Conservation (phyloP, 225 moss, liverwort and hornwort genomes). For the Bryum argenteum region DNA sequence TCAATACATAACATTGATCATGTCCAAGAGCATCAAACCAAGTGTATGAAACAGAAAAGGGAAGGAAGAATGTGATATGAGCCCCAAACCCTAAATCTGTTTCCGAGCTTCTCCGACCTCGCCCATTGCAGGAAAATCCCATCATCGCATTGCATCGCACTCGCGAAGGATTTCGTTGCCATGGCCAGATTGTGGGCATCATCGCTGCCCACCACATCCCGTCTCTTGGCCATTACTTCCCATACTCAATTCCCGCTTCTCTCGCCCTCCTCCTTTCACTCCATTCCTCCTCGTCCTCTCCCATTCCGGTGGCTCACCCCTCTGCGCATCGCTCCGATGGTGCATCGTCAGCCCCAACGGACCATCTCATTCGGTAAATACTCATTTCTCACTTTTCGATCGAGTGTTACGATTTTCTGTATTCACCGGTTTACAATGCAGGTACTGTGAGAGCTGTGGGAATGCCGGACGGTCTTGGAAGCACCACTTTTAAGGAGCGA, state of each 20-base stretch:
- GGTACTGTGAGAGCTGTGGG: conserved; percentile 49
- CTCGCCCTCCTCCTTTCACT: background rate
- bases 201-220: conserved; percentile 45
- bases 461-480: conserved; percentile 42
- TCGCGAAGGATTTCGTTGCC: background rate
- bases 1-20: too few species aligned
- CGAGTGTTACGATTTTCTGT: background rate
- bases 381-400: background rate
- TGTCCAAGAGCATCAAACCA: too few species aligned
- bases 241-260: conserved; percentile 18
- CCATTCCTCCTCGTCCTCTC: conserved; percentile 15
- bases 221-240: conserved; percentile 44
- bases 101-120: background rate
- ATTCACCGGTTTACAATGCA: conserved; percentile 30
- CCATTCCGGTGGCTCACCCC: conserved; percentile 21
- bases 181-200: conserved; percentile 55
- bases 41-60: too few species aligned
- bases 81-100: too few species aligned
- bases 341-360: conserved; percentile 42
- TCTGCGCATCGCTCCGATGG: conserved; percentile 11
- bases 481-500: conserved; percentile 60
- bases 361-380: conserved; percentile 42
- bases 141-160: background rate
- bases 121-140: background rate
- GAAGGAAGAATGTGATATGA: too few species aligned